Base-by-base conservation (phyloP, 2,329 filamentous ascomycete genomes). In the Fusarium keratoplasticum region DNA sequence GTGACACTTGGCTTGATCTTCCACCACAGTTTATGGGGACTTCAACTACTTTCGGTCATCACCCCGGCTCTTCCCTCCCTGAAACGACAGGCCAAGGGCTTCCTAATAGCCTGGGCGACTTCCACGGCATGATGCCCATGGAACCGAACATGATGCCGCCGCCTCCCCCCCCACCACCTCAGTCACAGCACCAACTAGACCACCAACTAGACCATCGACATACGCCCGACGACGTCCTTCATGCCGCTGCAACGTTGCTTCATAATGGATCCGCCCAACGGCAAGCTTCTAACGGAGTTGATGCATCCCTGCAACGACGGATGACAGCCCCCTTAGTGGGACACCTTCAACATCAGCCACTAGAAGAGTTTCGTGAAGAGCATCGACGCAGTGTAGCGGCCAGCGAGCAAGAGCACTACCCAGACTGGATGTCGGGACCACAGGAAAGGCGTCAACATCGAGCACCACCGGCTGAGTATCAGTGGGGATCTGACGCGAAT, bases 401-500 rank as follows among this genome's bases (percentile, higher is more conserved):
- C 4, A 76, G 77, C 10, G 81, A 82, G 38, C 81, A 84, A 44
- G 78, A 81, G 50, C 80, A 83, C 6, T 86, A 87, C 67, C 78
- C 81, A 9, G 80, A 85, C 54, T 86, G 84, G 84, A 82, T 85
- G 69, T 84, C 83, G 70, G 82, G 81, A 13, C 72, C 77, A 10
- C 80, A 80, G 25, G 75, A 80, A 16, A 77, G 76, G 50, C 66
- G 71, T 16, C 61, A 77, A 61, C 71, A 81, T 69, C 81, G 81
- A 68, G 81, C 81, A 77, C 82, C 81, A 38, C 82, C 81, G 66
- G 69, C 85, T 77, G 86, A 88, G 61, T 85, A 93, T 52, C 88
- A 89, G 70, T 94, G 90, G 89, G 92, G 92, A 11, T 92, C 92
- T 1, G 92, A 94, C 80, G 80, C 87, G n/a, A 89, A 85, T 66